Evolutionary conservation across 495 filamentous ascomycete genomes (phyloP).

Genomic region (Penicillium cosmopolitanum): DNA sequence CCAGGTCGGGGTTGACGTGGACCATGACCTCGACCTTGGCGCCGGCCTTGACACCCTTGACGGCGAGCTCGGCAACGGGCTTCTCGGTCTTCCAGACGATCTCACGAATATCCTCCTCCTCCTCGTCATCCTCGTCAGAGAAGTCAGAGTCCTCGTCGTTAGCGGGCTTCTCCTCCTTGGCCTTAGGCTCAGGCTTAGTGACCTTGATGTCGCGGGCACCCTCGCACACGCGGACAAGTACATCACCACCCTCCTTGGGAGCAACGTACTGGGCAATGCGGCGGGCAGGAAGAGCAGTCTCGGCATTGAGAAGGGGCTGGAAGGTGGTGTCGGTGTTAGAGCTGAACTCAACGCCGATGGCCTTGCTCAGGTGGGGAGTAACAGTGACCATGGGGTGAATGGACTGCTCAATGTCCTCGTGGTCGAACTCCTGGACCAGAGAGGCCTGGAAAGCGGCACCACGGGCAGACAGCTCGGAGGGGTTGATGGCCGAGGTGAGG

Average conservation of each 20-base stretch:
- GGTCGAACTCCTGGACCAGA: constrained; percentile 87
- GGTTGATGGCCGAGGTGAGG: constrained; percentile 78
- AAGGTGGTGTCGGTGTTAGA: constrained; percentile 69
- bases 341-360: constrained; percentile 82
- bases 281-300: constrained; percentile 89
- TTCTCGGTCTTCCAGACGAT: constrained; percentile 90
- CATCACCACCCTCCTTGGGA: constrained; percentile 79
- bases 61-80: constrained; percentile 81
- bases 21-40: constrained; percentile 91
- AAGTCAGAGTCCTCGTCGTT: constrained; percentile 70
- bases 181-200: constrained; percentile 77
- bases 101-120: constrained; percentile 77
- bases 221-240: constrained; percentile 84
- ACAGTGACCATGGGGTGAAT: constrained; percentile 95
- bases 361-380: constrained; percentile 83
- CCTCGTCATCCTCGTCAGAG: constrained; percentile 63
- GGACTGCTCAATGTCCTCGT: constrained; percentile 91
- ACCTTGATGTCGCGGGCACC: constrained; percentile 87
- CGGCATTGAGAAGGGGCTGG: constrained; percentile 73
- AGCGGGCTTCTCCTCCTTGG: constrained; percentile 64
- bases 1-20: constrained; percentile 77
- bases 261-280: constrained; percentile 75
- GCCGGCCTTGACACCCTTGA: constrained; percentile 83
- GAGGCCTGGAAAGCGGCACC: constrained; percentile 96
- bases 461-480: constrained; percentile 83